Evolutionary conservation across 2,329 filamentous ascomycete genomes (phyloP).

Genomic region (Fusarium solani-melongenae): DNA sequence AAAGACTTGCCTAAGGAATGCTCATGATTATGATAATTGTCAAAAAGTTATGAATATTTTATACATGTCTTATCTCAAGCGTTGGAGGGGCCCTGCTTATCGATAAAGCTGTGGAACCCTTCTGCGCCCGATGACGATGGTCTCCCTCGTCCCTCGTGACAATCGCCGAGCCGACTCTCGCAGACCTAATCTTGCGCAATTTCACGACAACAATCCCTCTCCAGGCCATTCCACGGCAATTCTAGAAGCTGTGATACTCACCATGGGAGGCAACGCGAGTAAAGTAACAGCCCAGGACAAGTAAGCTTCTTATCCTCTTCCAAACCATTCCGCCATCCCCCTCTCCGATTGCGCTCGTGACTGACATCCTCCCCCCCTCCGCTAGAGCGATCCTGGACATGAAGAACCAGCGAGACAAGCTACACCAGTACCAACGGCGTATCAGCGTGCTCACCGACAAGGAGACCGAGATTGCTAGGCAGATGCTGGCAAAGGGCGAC

Average conservation of each 20-base stretch:
- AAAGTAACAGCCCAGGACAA: conserved; percentile 82
- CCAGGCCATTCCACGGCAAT: conserved; percentile 8
- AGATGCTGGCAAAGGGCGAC: conserved; percentile 84
- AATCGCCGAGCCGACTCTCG: conserved; percentile 17
- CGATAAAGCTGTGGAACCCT: conserved; percentile 38
- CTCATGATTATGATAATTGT: neutral
- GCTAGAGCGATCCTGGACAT: conserved; percentile 93
- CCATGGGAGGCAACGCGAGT: conserved; percentile 67
- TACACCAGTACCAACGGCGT: conserved; percentile 94
- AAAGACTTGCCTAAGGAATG: neutral
- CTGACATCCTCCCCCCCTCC: conserved; percentile 7
- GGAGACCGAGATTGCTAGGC: conserved; percentile 86
- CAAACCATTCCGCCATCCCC: conserved; percentile 15
- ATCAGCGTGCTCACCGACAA: conserved; percentile 87
- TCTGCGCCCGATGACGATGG: conserved; percentile 41
- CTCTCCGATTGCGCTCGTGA: conserved; percentile 29
- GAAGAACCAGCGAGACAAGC: conserved; percentile 96
- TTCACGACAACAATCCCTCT: neutral
- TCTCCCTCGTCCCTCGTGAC: conserved; percentile 44
- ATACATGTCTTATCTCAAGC: neutral
- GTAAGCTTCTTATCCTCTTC: conserved; percentile 59
- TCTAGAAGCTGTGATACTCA: conserved; percentile 18
- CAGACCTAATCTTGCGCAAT: conserved; percentile 3
- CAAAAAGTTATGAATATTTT: neutral
- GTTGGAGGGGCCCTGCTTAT: conserved; percentile 30